phyloP scores from a whole-genome alignment of 2,329 filamentous ascomycete species.

The Fusarium irregulare region DNA sequence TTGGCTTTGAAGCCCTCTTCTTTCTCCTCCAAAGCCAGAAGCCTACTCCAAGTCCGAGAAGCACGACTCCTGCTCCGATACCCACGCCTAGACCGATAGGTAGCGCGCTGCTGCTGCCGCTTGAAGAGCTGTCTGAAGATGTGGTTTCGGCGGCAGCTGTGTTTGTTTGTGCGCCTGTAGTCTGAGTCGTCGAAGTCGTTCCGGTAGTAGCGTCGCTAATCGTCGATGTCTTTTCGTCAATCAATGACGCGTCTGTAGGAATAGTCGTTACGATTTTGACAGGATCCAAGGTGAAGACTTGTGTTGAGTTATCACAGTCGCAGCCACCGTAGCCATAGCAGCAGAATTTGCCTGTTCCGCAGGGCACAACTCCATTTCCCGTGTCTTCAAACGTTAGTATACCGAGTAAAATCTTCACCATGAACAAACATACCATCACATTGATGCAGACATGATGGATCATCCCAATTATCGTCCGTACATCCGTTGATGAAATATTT shows the following conservation, averaged over 20 bases:
- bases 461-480: not conserved
- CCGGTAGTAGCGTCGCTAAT: not conserved
- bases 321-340: not conserved
- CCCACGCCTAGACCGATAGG: not conserved
- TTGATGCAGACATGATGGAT: not conserved
- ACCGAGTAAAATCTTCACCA: not conserved
- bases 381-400: not conserved
- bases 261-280: not conserved
- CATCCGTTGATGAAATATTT: not conserved
- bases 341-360: not conserved
- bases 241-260: not conserved
- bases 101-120: not conserved
- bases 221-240: not conserved
- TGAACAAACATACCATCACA: not conserved
- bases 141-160: not conserved
- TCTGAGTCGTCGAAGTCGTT: not conserved
- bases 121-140: not conserved
- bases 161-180: not conserved
- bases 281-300: not conserved
- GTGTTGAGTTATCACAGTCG: slow-evolving; percentile 1
- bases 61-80: not conserved
- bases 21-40: not conserved
- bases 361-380: not conserved
- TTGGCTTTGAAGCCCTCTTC: not conserved
- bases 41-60: not conserved